Evolutionary conservation across 169 alveolate species (phyloP).

Genomic region (Besnoitia besnoiti): DNA sequence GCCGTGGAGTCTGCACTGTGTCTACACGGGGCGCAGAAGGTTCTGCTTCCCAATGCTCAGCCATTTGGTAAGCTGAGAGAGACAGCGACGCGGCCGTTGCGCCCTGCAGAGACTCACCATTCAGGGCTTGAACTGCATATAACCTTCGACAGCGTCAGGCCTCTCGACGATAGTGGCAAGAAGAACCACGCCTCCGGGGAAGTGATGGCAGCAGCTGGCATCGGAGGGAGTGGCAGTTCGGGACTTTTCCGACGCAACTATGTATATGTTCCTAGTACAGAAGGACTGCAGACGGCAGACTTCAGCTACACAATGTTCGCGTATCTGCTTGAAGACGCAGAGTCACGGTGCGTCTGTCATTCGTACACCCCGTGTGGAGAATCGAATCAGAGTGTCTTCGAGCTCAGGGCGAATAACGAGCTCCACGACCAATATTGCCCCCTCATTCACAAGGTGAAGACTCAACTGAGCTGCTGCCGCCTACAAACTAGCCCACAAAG

Average conservation of each 20-base stretch:
- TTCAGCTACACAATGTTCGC: constrained; percentile 82
- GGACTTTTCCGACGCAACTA: constrained; percentile 84
- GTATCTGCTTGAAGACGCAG: constrained; percentile 80
- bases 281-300: constrained; percentile 77
- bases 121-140: constrained; percentile 82
- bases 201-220: constrained; percentile 84
- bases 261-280: constrained; percentile 76
- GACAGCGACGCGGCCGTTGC: background rate
- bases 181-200: constrained; percentile 86
- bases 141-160: constrained; percentile 79
- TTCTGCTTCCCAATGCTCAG: constrained; percentile 63
- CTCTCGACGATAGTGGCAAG: constrained; percentile 85
- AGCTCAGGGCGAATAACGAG: background rate
- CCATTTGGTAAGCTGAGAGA: constrained; percentile 51
- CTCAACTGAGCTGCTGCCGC: too few relatives aligned
- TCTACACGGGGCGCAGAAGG: constrained; percentile 60
- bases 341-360: constrained; percentile 66
- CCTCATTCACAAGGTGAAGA: constrained; percentile 82
- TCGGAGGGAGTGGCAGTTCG: constrained; percentile 87
- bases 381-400: background rate
- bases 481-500: background rate
- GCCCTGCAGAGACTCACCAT: background rate
- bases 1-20: constrained; percentile 66
- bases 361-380: background rate
- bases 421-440: constrained; percentile 80